Conservation (phyloP, 2,329 filamentous ascomycete species). For the Zelopaecilomyces penicillatus region DNA sequence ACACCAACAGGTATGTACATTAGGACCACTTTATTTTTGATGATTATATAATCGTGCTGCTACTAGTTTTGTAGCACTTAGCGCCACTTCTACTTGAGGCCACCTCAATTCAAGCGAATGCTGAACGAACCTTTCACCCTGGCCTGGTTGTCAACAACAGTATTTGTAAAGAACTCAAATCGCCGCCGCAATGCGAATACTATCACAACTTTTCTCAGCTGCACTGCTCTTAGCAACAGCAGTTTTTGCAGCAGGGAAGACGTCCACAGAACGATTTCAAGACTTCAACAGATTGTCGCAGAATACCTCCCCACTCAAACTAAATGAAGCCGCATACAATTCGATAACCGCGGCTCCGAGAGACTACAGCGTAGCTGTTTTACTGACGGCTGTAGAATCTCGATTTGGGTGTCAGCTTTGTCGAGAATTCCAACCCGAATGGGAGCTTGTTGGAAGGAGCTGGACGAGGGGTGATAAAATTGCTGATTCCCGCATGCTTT, state of each 20-base stretch:
- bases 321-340: conserved; percentile 68
- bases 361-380: conserved; percentile 73
- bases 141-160: too few relatives aligned
- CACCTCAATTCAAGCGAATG: too few relatives aligned
- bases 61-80: too few relatives aligned
- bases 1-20: too few relatives aligned
- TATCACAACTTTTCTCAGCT: conserved; percentile 53
- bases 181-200: conserved; percentile 55
- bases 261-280: conserved; percentile 56
- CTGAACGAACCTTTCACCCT: too few relatives aligned
- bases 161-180: too few relatives aligned
- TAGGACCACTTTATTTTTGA: too few relatives aligned
- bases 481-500: conserved; percentile 64
- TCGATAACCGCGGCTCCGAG: conserved; percentile 68
- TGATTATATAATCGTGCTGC: too few relatives aligned
- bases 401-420: conserved; percentile 82
- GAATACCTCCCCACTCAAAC: conserved; percentile 60
- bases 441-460: conserved; percentile 75
- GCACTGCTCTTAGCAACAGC: conserved; percentile 53
- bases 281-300: conserved; percentile 62
- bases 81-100: too few relatives aligned
- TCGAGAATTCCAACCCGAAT: conserved; percentile 87
- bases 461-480: conserved; percentile 81
- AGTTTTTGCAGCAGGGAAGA: conserved; percentile 58
- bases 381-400: conserved; percentile 78